These are phyloP conservation scores for Xylaria venustula DNA, from an alignment of 495 filamentous ascomycete species.

Conservation along the genomic window DNA sequence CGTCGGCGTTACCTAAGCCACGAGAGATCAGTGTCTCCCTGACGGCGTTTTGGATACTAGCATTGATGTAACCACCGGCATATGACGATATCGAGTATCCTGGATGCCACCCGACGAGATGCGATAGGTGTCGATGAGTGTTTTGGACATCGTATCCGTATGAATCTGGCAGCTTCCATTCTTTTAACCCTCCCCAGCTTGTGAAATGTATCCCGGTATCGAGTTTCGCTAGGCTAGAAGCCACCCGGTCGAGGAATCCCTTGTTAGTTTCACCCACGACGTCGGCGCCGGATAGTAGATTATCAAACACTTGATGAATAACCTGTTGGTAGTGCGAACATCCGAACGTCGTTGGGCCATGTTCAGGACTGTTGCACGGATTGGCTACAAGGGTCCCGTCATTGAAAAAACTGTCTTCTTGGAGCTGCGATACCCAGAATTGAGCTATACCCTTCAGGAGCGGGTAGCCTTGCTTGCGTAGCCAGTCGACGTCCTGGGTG, in stretches of 20 bases:
- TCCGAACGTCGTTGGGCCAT: conserved; percentile 52
- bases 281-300: conserved; percentile 31
- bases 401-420: conserved; percentile 44
- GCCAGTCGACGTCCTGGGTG: conserved; percentile 43
- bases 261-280: conserved; percentile 24
- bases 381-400: conserved; percentile 51
- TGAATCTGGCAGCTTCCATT: conserved; percentile 46
- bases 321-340: conserved; percentile 53
- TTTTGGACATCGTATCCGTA: conserved; percentile 38
- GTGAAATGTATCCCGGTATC: conserved; percentile 49
- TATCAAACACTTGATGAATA: conserved; percentile 38
- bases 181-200: conserved; percentile 42
- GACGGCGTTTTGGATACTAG: conserved; percentile 40
- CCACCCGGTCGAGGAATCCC: conserved; percentile 28
- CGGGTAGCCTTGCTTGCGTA: conserved; percentile 40
- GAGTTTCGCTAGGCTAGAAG: conserved; percentile 28
- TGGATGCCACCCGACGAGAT: conserved; percentile 53
- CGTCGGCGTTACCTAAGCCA: conserved; percentile 18
- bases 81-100: conserved; percentile 43
- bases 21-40: conserved; percentile 38
- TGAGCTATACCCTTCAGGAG: conserved; percentile 46
- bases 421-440: conserved; percentile 49
- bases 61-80: conserved; percentile 24
- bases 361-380: conserved; percentile 53
- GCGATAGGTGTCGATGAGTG: conserved; percentile 54